Base-by-base conservation (phyloP, 208 protist genomes). In the Crithidia expoeki region DNA sequence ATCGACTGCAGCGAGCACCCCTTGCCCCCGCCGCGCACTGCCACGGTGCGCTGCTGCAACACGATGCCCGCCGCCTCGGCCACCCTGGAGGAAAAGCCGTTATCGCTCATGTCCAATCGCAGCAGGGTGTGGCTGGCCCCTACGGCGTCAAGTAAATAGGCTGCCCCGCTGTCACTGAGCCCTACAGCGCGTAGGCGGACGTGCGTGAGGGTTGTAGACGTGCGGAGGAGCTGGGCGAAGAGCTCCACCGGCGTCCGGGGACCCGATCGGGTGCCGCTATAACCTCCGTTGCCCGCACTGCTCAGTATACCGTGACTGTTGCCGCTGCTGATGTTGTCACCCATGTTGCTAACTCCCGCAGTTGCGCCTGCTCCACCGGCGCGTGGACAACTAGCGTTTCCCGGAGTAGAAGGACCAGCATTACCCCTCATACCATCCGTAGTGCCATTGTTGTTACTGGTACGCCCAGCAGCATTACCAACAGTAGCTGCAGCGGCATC, bases 41-140 rank as follows among this genome's bases (percentile, higher is more conserved):
- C 34, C 2, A 70, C 40, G 11, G 67, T 70, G 49, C 88, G 80
- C 32, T 72, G 79, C 57, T 80, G 76, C 58, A 96, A 49, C 30
- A 94, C 68, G 14, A 74, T 42, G 2, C 88, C 90, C 11, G 90
- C 64, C 21, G 79, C 83, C 58, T 89, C 84, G 23, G 80, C 88
- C 11, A 97, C 88, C 9, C 42, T 27, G 4, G 79, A 53, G 16
- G 74, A 76, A 23, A 96, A 82, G 9, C 73, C 44, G 60, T 97
- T 97, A 28, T 87, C 65, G 47, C 80, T 84, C 14, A 97, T 36
- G 82, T 95, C 84, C 11, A 97, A 76, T 40, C 71, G 74, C 25
- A 76, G 67, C 7, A 95, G 68, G 10, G 64, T 81, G 32, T 36
- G 76, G 59, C 86, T 93, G 27, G 79, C 34, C 33, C 69, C 59